These are phyloP conservation scores for Marasmius oreades DNA, from an alignment of 1,284 basidiomycete species.

Conservation along the genomic window DNA sequence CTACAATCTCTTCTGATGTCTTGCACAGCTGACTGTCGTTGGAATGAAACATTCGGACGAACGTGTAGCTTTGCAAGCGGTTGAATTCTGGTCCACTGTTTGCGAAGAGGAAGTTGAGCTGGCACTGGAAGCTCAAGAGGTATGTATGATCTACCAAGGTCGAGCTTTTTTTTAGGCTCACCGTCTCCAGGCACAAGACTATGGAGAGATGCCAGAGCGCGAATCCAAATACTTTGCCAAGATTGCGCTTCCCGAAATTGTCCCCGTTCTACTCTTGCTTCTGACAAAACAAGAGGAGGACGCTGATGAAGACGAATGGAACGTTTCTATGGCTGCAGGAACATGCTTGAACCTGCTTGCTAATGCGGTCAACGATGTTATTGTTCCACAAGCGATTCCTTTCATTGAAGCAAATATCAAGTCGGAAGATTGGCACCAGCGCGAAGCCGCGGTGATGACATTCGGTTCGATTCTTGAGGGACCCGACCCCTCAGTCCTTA, in stretches of 20 bases:
- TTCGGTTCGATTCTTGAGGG: constrained; percentile 98
- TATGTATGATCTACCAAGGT: constrained; percentile 29
- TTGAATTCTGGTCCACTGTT: constrained; percentile 99
- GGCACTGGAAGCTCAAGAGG: constrained; percentile 90
- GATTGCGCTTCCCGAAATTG: constrained; percentile 90
- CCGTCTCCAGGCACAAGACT: constrained; percentile 72
- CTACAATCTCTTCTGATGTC: not conserved
- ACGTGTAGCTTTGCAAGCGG: constrained; percentile 90
- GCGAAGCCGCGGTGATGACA: constrained; percentile 97
- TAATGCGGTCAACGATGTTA: constrained; percentile 85
- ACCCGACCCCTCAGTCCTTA: constrained; percentile 83
- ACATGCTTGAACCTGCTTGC: constrained; percentile 90
- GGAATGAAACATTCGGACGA: constrained; percentile 97
- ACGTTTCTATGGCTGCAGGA: constrained; percentile 96
- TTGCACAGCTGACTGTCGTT: constrained; percentile 84
- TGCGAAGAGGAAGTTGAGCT: constrained; percentile 97
- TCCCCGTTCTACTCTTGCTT: constrained; percentile 88
- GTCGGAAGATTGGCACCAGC: constrained; percentile 87
- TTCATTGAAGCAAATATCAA: constrained; percentile 98
- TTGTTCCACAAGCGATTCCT: constrained; percentile 92
- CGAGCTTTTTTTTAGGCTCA: constrained; percentile 10
- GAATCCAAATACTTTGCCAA: constrained; percentile 93
- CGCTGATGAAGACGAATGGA: constrained; percentile 99
- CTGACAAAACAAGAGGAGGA: constrained; percentile 95
- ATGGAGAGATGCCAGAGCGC: constrained; percentile 85